Conservation (phyloP, 2,329 filamentous ascomycete genomes). For the Calonectria honghensis region DNA sequence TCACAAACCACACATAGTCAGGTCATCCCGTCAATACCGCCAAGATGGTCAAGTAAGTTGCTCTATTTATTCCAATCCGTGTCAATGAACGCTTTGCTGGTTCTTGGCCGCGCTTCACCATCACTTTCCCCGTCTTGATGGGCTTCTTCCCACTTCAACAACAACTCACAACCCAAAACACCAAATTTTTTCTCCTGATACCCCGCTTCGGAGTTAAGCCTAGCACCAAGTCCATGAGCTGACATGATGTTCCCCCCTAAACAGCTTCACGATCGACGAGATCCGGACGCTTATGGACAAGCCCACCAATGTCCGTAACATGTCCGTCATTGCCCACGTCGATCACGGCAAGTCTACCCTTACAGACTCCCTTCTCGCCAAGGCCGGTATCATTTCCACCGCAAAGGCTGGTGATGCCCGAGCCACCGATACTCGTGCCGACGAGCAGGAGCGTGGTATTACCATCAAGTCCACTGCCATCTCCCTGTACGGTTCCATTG, state of each 20-base stretch:
- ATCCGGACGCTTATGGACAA: conserved; percentile 87
- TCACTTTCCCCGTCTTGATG: conserved; percentile 19
- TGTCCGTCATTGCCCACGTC: conserved; percentile 99
- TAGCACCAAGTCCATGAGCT: conserved; percentile 62
- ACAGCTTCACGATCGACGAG: conserved; percentile 98
- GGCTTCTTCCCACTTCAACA: conserved; percentile 15
- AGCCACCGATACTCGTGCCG: conserved; percentile 96
- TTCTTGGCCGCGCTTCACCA: conserved; percentile 22
- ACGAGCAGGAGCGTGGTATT: conserved; percentile 99
- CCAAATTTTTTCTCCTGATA: conserved; percentile 58
- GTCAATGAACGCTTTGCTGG: conserved; percentile 19
- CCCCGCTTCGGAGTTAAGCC: conserved; percentile 65
- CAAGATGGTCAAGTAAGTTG: conserved; percentile 99
- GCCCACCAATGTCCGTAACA: conserved; percentile 89
- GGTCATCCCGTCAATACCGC: conserved; percentile 79
- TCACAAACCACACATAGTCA: conserved; percentile 60
- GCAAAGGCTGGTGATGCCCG: conserved; percentile 97
- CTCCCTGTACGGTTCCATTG: conserved; percentile 94
- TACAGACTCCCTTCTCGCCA: conserved; percentile 99
- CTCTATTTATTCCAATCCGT: conserved; percentile 39
- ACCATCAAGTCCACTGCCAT: conserved; percentile 99
- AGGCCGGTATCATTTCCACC: conserved; percentile 99
- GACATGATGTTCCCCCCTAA: conserved; percentile 64
- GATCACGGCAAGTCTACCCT: conserved; percentile 99
- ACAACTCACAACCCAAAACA: conserved; percentile 28